These are phyloP conservation scores for Boechera retrofracta DNA, from an alignment of 345 rosid genomes.

Conservation along the genomic window DNA sequence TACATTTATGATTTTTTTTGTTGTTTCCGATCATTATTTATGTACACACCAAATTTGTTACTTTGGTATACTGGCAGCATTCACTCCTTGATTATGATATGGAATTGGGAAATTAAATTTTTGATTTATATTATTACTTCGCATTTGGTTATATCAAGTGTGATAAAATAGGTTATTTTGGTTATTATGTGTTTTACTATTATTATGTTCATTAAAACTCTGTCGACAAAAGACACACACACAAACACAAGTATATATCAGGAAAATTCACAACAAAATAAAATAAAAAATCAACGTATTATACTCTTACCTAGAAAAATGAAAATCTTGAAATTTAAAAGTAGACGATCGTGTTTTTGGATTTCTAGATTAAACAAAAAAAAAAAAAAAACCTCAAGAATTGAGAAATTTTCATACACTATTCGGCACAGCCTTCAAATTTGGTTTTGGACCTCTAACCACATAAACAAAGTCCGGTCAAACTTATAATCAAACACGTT, in stretches of 20 bases:
- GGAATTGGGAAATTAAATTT: not conserved
- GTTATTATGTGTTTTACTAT: not conserved
- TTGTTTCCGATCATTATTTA: conserved; percentile 8
- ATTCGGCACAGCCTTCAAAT: not conserved
- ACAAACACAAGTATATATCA: no score
- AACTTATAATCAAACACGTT: no score
- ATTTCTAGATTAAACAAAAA: no score
- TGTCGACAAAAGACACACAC: not conserved
- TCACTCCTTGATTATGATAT: not conserved
- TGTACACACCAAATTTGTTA: not conserved
- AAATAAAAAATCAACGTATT: not conserved
- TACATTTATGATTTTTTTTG: conserved; percentile 5
- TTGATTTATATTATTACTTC: not conserved
- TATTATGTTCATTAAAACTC: not conserved
- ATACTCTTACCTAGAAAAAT: not conserved
- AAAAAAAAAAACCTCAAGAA: no score
- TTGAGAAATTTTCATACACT: not conserved
- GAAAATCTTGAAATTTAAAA: not conserved
- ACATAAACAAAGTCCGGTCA: no score
- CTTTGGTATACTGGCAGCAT: conserved; percentile 7
- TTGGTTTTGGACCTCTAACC: no score
- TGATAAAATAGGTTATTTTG: not conserved
- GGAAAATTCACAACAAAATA: no score
- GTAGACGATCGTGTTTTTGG: not conserved
- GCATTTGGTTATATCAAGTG: not conserved